These are phyloP conservation scores for Rhizopus sp. DNA, from an alignment of 371 early-diverging fungal species.

Conservation along the genomic window DNA sequence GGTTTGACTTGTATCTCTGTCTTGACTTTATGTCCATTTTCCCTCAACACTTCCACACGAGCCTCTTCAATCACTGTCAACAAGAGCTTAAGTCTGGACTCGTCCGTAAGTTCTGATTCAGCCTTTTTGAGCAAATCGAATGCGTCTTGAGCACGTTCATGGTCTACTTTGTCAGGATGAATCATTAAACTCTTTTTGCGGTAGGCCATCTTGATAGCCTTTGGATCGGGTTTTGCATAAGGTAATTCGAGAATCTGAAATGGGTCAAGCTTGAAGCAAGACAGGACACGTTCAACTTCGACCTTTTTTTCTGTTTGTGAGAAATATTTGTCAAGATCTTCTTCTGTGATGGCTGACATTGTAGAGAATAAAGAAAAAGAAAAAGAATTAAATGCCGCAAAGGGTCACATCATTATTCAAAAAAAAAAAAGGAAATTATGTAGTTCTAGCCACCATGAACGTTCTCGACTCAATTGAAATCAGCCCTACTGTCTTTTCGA, in stretches of 20 bases:
- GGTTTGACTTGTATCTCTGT: conserved; percentile 33
- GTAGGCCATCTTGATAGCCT: conserved; percentile 74
- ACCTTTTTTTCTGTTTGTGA: conserved; percentile 71
- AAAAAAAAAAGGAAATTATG: too few species aligned
- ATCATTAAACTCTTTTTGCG: conserved; percentile 85
- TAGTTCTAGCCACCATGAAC: too few species aligned
- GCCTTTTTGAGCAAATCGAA: conserved; percentile 88
- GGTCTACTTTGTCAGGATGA: conserved; percentile 88
- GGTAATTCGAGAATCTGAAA: conserved; percentile 81
- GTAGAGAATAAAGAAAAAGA: conserved; percentile 6
- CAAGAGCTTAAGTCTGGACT: conserved; percentile 60
- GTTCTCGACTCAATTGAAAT: too few species aligned
- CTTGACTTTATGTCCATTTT: conserved; percentile 44
- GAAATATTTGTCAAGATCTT: conserved; percentile 68
- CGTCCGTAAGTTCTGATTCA: conserved; percentile 75
- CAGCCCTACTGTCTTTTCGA: too few species aligned
- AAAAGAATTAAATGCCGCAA: background rate
- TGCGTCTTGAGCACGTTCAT: conserved; percentile 78
- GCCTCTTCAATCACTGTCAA: conserved; percentile 70
- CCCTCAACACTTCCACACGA: conserved; percentile 60
- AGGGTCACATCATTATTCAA: background rate
- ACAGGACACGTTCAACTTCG: conserved; percentile 87
- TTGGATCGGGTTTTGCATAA: conserved; percentile 50
- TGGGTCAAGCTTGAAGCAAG: conserved; percentile 76
- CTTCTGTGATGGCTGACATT: conserved; percentile 30